phyloP scores from a whole-genome alignment of 108 stramenopile species.

The Fragilariopsis cylindrus region DNA sequence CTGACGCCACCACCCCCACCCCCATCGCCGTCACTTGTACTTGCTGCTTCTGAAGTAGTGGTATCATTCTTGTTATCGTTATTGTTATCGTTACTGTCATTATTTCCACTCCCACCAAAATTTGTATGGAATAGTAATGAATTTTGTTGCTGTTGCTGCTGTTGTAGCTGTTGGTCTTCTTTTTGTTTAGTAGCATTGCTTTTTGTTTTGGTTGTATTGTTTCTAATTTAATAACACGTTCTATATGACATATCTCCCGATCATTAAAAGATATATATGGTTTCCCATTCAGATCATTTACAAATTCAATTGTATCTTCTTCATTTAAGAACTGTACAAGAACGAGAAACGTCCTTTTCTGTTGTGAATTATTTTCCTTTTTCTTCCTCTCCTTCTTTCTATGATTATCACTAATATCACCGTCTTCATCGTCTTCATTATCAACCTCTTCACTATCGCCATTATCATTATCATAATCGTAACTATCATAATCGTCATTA shows the following conservation, averaged over 20 bases:
- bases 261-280: conserved; percentile 78
- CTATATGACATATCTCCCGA: conserved; percentile 51
- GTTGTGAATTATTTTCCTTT: background rate
- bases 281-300: conserved; percentile 60
- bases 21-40: no score
- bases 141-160: background rate
- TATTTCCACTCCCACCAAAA: no score
- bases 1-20: no score
- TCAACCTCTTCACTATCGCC: conserved; percentile 12
- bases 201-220: no score
- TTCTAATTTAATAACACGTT: conserved; percentile 54
- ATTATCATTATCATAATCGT: conserved; percentile 14
- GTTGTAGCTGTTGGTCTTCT: background rate
- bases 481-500: conserved; percentile 1
- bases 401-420: background rate
- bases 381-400: background rate
- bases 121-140: no score
- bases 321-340: conserved; percentile 57
- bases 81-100: no score
- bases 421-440: background rate
- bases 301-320: conserved; percentile 58
- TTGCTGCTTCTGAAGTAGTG: no score
- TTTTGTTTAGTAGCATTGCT: background rate
- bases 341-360: conserved; percentile 48
- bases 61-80: no score